Evolutionary conservation across 805 yeast species (phyloP), one percentile per base, ranked within the genome.

Genomic region (Saccharomycopsis synnaedendra): DNA sequence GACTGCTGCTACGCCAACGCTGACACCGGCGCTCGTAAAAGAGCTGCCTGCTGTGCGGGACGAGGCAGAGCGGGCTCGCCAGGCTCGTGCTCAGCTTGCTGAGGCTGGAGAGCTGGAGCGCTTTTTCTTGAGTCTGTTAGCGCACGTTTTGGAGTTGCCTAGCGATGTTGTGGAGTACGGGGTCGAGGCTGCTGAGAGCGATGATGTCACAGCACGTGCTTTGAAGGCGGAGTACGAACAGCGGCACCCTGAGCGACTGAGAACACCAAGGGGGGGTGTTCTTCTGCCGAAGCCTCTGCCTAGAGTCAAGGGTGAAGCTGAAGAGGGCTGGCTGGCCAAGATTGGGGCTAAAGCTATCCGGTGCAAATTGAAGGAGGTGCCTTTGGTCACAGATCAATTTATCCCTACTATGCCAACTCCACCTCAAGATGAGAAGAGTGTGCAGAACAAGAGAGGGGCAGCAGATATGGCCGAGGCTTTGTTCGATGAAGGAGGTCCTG

Each of bases 321-420:
- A 40, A 19, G 30, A 19, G 29, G 30, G 41, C n/a, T 52, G 55
- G 55, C 32, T 31, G 6, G 50, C 55, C n/a, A 52, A 47, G 39
- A 43, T 52, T 36, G 40, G 43, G 31, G 48, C 55, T 3, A 49
- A 47, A 41, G 44, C 53, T 4, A 44, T 52, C 11, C 43, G 55
- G 32, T 42, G 45, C 5, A 49, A 50, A 33, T 52, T 52, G 19
- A 52, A 52, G 28, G 53, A 52, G 32, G 55, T 49, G 34, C 43
- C 53, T 1, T 44, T 53, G 3, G 45, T 52, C 31, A 50, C 40
- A 32, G 53, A 50, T 11, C 39, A 41, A 5, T 10, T 50, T 5
- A 42, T 50, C n/a, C 49, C 55, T 5, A 50, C 50, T 10, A 50
- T 50, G 47, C 54, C 54, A 35, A 52, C 55, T 5, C 55, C 55